Base-by-base conservation (phyloP, 2,329 filamentous ascomycete genomes). In the Byssothecium circinans region DNA sequence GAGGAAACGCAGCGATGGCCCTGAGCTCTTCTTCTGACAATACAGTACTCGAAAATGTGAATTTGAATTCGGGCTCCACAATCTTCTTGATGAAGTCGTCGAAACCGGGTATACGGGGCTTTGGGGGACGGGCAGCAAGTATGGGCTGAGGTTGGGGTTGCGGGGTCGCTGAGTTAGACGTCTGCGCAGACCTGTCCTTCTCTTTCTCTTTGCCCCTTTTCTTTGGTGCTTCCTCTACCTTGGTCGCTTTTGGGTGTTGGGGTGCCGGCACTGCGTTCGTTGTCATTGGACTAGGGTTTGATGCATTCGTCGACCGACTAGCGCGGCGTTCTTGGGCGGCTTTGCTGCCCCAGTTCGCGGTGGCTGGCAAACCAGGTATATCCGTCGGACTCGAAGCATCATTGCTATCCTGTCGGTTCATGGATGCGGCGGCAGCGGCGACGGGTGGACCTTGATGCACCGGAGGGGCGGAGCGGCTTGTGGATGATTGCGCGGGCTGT, bases 311-410 rank as follows among this genome's bases (percentile, higher is more conserved):
- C 25, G 89, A 87, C 57, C 91, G 83, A 62, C 91, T 96, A 50
- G 83, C 88, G 58, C 81, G 83, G 62, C 84, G 84, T 71, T 82
- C 89, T 49, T 79, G 80, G 55, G 80, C 86, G 82, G 67, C 84
- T 77, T 75, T 84, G 54, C 81, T 85, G 17, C 92, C 94, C 94
- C 94, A 99, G 65, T 87, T 96, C 4, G 92, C 94, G 3, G 91
- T 91, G 1, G 91, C 90, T 2, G 94, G 95, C 34, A 99, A 77
- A n/a, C 91, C 94, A 32, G 94, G 91, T 2, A 86, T 86, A 63
- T 96, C 92, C 17, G 74, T 73, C 8, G 78, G 74, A 56, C 74
- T 75, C 42, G 86, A 84, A 8, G 82, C 85, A 50, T 95, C 89
- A 65, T 88, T 91, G 70, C 87, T 91, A n/a, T 81, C 78, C 51